Evolutionary conservation across 2,329 filamentous ascomycete genomes (phyloP), one percentile per base, ranked within the genome.

Genomic region (Penicillium sp.): DNA sequence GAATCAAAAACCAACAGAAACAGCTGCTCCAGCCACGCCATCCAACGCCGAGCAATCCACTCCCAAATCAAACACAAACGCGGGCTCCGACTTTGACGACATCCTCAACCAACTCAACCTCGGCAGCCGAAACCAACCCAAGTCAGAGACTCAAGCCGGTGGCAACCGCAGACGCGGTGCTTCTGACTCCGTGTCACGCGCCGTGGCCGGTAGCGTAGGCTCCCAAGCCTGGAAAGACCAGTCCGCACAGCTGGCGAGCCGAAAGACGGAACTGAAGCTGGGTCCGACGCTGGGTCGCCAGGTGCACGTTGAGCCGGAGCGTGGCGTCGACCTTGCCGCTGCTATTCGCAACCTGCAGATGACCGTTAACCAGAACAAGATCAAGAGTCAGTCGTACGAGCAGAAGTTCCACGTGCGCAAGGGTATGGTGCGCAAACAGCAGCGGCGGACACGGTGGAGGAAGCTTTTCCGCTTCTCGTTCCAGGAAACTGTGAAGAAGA

Each of bases 391-490:
- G 56, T 51, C 60, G 36, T 48, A 50, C 31, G 49, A 50, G 6
- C 75, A 78, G 61, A 69, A 64, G 56, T 75, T 66, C 50, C 73
- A 78, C 63, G 63, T 75, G 24, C 58, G 75, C 24, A 69, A 67
- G 51, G 75, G 75, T 33, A 69, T 72, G 69, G 49, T 63, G 61
- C 66, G 58, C 45, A 78, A 77, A 70, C 60, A 72, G 48, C 33
- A 70, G 55, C 64, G 65, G 49, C 68, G 65, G 48, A 44, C 60
- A 50, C 61, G 74, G 51, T 78, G 75, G 75, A 69, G 72, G 61
- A 71, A 64, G 51, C 51, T 76, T 62, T 78, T 78, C 54, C 72
- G 70, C 58, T 70, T 68, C 44, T 75, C 73, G 11, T 77, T 77
- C 58, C 53, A 69, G 50, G 58, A 67, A 39, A 76, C 74, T 49